These are phyloP conservation scores for Limnomonas spitsbergensis DNA, from an alignment of 139 green algal genomes.

Conservation along the genomic window DNA sequence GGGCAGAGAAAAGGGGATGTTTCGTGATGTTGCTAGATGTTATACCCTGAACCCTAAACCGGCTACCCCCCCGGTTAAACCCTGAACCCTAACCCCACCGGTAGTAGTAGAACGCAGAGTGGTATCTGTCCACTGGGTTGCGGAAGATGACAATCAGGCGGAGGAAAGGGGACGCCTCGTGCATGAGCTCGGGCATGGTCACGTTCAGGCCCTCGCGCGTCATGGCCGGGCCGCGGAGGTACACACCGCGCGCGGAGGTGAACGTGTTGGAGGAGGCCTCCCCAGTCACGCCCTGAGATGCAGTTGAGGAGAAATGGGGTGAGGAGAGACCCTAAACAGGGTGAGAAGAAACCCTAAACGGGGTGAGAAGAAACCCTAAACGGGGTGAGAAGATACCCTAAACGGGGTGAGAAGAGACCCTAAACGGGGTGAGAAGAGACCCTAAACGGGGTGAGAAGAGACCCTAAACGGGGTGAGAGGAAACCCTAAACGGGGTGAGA, in stretches of 20 bases:
- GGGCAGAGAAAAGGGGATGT: too few species aligned
- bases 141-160: constrained; percentile 55
- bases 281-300: constrained; percentile 39
- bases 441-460: too few species aligned
- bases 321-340: not conserved
- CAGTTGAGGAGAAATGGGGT: not conserved
- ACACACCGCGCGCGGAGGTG: constrained; percentile 46
- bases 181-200: constrained; percentile 52
- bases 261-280: constrained; percentile 63
- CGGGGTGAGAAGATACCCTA: too few species aligned
- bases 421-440: too few species aligned
- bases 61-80: too few species aligned
- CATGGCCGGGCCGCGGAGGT: constrained; percentile 29
- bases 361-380: too few species aligned
- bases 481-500: too few species aligned
- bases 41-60: too few species aligned
- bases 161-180: constrained; percentile 51
- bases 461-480: too few species aligned
- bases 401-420: too few species aligned
- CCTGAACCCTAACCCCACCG: constrained; percentile 21
- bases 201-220: constrained; percentile 38
- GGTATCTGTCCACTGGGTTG: constrained; percentile 54
- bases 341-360: not conserved
- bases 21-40: too few species aligned
- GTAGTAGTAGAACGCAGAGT: constrained; percentile 60